Evolutionary conservation across 2,329 filamentous ascomycete genomes (phyloP), one percentile per base, ranked within the genome.

Genomic region (Botrytis galanthina): DNA sequence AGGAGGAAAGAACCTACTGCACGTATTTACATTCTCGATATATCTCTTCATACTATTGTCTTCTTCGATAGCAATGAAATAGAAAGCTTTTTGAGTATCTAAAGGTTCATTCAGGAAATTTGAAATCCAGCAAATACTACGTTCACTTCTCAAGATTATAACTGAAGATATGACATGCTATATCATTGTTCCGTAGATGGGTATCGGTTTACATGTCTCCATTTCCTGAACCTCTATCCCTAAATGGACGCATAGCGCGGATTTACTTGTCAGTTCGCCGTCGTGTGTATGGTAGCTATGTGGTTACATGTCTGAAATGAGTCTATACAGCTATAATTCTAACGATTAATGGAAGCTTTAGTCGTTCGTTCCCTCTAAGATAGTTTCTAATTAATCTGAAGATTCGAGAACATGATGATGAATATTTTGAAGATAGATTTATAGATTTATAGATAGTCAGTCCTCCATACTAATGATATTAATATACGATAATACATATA

Each of bases 1-100:
- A 6, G n/a, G 14, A 7, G 3, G 0, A 29, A 29, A 1, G 18
- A 29, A 18, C n/a, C n/a, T 29, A 29, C 6, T 29, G n/a, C 26
- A 54, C 5, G 5, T 7, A n/a, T 16, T n/a, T 54, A 54, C 4
- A 51, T 26, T 8, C 5, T 26, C 22, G 1, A 48, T 3, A 26
- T 12, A 10, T 26, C 9, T 12, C 26, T 26, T 51, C 0, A 6
- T 48, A 4, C 22, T 51, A n/a, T 51, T 14, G 7, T 14, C 4
- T 10, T 12, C n/a, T 7, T 3, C n/a, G 7, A 0, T 14, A 18
- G 51, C n/a, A 9, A 54, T 54, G 26, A 8, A 18, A n/a, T n/a
- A n/a, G 10, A n/a, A n/a, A 16, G 2, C 6, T 1, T 8, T 29
- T 54, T 16, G 7, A 18, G 14, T 29, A 29, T 29, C 14, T 29